phyloP scores from a whole-genome alignment of 768 basidiomycete genomes.

The Phylloporus rhodoxanthus region DNA sequence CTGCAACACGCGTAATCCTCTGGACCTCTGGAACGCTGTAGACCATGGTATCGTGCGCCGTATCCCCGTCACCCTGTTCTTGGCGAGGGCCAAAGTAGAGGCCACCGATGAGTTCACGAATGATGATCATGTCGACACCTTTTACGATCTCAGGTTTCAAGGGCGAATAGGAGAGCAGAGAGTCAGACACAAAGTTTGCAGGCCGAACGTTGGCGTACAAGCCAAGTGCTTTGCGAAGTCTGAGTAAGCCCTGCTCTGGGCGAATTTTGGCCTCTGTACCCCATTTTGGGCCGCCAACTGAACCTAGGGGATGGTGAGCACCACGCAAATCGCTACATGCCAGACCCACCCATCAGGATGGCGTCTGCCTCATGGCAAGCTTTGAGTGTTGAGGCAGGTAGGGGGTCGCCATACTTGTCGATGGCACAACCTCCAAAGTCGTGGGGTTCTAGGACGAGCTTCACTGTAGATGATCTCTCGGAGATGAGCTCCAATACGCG shows the following conservation, averaged over 20 bases:
- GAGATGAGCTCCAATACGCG: constrained; percentile 74
- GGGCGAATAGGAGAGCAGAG: constrained; percentile 83
- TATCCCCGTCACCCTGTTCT: constrained; percentile 68
- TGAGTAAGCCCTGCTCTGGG: constrained; percentile 87
- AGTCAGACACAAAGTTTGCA: constrained; percentile 89
- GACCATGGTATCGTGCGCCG: constrained; percentile 88
- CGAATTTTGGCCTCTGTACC: constrained; percentile 82
- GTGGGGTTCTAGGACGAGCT: constrained; percentile 69
- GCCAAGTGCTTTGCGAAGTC: constrained; percentile 85
- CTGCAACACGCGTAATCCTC: constrained; percentile 93
- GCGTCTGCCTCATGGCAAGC: constrained; percentile 94
- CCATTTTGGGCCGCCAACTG: constrained; percentile 99
- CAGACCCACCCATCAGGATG: constrained; percentile 78
- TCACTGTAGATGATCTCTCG: constrained; percentile 52
- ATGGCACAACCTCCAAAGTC: constrained; percentile 92
- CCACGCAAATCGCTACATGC: neutral
- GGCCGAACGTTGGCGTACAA: constrained; percentile 98
- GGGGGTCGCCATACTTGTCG: constrained; percentile 77
- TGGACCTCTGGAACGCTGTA: constrained; percentile 90
- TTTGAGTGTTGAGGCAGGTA: constrained; percentile 78
- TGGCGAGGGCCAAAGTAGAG: constrained; percentile 92
- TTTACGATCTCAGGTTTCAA: constrained; percentile 76
- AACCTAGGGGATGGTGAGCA: constrained; percentile 48
- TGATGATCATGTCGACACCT: constrained; percentile 87
- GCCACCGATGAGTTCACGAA: constrained; percentile 95